Conservation (phyloP, 768 basidiomycete genomes). For the Exsudoporus frostii region DNA sequence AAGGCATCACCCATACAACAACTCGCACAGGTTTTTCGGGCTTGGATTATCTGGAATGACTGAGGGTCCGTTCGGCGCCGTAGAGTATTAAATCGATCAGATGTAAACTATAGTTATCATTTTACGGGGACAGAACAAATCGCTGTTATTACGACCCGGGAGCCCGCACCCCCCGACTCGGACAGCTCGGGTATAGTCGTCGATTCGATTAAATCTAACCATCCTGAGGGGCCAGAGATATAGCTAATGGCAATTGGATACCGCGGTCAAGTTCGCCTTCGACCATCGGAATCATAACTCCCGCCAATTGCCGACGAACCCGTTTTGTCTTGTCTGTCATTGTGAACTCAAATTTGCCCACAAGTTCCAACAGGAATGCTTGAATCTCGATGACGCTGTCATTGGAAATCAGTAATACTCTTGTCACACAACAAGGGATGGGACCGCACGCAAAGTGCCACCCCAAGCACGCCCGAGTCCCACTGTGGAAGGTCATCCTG, state of each 20-base stretch:
- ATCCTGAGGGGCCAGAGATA: conserved; percentile 12
- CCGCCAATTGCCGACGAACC: conserved; percentile 27
- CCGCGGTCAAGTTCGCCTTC: conserved; percentile 31
- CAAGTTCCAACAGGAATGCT: conserved; percentile 49
- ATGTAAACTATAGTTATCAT: no score
- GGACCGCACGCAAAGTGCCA: conserved; percentile 28
- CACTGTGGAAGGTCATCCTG: conserved; percentile 20
- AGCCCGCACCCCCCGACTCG: no score
- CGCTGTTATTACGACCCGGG: no score
- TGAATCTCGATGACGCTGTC: conserved; percentile 48
- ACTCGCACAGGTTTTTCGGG: no score
- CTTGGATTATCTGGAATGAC: no score
- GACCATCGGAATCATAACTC: conserved; percentile 35
- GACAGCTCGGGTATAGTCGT: no score
- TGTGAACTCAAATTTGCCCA: conserved; percentile 51
- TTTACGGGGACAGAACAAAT: no score
- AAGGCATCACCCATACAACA: no score
- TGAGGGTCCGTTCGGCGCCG: no score
- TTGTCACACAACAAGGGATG: background rate
- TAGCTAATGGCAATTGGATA: conserved; percentile 27
- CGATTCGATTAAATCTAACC: background rate
- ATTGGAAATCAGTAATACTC: background rate
- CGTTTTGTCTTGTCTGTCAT: conserved; percentile 28
- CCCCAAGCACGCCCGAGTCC: conserved; percentile 20
- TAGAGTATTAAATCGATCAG: no score